Evolutionary conservation across 1,139 yeast species (phyloP).

Genomic region (Casaregolazyma suthepensis): DNA sequence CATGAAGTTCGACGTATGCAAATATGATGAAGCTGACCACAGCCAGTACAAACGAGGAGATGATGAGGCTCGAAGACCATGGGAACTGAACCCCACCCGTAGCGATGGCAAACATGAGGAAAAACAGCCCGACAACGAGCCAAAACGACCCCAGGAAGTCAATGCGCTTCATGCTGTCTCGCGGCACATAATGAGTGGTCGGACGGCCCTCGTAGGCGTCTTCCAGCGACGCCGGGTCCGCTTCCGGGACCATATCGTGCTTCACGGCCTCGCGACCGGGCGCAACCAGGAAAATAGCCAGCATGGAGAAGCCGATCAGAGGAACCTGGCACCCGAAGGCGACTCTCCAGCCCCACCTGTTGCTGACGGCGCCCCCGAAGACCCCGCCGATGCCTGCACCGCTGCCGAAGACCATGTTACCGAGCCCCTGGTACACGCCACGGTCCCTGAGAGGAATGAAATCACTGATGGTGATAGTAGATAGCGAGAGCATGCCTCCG

Average conservation of each 20-base stretch:
- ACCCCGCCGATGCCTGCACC: conserved; percentile 72
- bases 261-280: conserved; percentile 10
- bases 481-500: conserved; percentile 53
- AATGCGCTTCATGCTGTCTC: conserved; percentile 35
- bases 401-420: conserved; percentile 57
- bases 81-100: conserved; percentile 58
- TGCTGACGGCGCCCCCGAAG: conserved; percentile 66
- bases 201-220: conserved; percentile 12
- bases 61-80: conserved; percentile 35
- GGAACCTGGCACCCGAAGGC: conserved; percentile 63
- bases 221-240: conserved; percentile 13
- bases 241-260: conserved; percentile 8
- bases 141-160: conserved; percentile 69
- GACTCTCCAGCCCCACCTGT: conserved; percentile 73
- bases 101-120: conserved; percentile 58
- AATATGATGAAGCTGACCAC: conserved; percentile 30
- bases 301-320: conserved; percentile 47
- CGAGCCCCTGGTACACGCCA: conserved; percentile 57
- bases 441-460: conserved; percentile 52
- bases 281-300: conserved; percentile 27
- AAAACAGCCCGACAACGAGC: conserved; percentile 48
- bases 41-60: conserved; percentile 27
- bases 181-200: conserved; percentile 6
- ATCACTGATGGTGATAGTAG: conserved; percentile 53
- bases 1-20: conserved; percentile 44